phyloP scores from a whole-genome alignment of 441 rosid species.

The Aleurites moluccanus region DNA sequence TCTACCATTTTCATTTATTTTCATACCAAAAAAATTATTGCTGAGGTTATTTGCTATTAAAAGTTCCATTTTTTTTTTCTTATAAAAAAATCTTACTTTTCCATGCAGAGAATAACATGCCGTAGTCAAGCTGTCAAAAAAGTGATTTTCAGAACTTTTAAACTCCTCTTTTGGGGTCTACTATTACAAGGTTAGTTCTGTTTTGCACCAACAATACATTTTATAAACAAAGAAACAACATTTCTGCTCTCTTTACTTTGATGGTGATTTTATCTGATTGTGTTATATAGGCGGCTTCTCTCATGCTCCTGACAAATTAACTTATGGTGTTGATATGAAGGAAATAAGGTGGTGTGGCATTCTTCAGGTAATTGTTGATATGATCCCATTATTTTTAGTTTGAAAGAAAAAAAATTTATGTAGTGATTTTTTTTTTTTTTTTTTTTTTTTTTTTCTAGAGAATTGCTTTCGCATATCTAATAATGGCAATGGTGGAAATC shows the following conservation, averaged over 20 bases:
- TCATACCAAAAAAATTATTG: too few relatives aligned
- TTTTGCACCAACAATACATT: not conserved
- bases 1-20: not conserved
- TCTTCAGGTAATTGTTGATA: conserved; percentile 65
- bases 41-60: not conserved
- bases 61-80: not conserved
- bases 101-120: conserved; percentile 47
- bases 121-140: conserved; percentile 49
- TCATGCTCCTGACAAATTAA: conserved; percentile 76
- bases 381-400: not conserved
- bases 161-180: conserved; percentile 90
- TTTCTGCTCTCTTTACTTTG: not conserved
- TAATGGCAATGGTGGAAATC: conserved; percentile 66
- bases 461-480: conserved; percentile 78
- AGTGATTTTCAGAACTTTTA: conserved; percentile 58
- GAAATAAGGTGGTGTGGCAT: conserved; percentile 78
- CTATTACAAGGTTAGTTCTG: conserved; percentile 63
- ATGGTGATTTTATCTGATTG: conserved; percentile 12
- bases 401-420: conserved; percentile 1
- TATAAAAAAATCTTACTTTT: not conserved
- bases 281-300: conserved; percentile 71
- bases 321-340: conserved; percentile 77
- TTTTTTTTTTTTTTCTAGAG: conserved; percentile 57
- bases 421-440: conserved; percentile 6
- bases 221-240: not conserved